phyloP scores from a whole-genome alignment of 352 stramenopile genomes.

The Pythium scleroteichum region DNA sequence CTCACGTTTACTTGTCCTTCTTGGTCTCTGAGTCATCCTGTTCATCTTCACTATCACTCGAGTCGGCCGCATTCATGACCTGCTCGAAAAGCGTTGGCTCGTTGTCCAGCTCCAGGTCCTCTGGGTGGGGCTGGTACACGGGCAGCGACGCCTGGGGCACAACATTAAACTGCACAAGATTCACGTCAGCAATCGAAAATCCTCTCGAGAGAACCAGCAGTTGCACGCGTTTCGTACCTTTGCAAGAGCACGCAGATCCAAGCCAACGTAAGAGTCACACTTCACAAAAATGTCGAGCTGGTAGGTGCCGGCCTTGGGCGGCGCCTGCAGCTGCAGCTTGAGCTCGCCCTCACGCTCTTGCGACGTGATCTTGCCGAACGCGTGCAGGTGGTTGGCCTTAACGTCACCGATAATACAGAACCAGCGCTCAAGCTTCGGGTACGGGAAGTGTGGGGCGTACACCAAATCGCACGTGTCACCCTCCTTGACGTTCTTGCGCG shows the following conservation, averaged over 20 bases:
- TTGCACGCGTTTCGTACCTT: conserved; percentile 46
- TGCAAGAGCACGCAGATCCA: conserved; percentile 93
- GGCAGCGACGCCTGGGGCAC: conserved; percentile 91
- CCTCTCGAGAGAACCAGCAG: background rate
- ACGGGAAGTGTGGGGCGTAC: conserved; percentile 96
- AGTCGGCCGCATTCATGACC: conserved; percentile 88
- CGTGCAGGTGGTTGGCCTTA: conserved; percentile 94
- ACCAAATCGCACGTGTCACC: conserved; percentile 94
- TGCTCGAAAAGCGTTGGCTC: conserved; percentile 99
- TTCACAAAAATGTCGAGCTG: conserved; percentile 98
- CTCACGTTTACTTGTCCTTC: conserved; percentile 45
- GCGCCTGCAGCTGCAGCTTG: conserved; percentile 96
- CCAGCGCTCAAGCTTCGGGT: conserved; percentile 96
- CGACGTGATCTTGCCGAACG: conserved; percentile 95
- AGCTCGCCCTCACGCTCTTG: conserved; percentile 87
- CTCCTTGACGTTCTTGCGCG: conserved; percentile 95
- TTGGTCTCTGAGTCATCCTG: conserved; percentile 61
- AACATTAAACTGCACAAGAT: conserved; percentile 88
- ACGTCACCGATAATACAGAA: conserved; percentile 95
- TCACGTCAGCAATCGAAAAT: conserved; percentile 10
- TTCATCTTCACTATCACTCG: conserved; percentile 87
- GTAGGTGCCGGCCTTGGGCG: conserved; percentile 92
- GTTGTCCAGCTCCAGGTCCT: conserved; percentile 99
- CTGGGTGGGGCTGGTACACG: conserved; percentile 96
- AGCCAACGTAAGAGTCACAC: conserved; percentile 97